Percentiles rank a stretch among this genome's conserved stretches.
Conservation (phyloP, 2,329 filamentous ascomycete genomes). For the Alternaria metachromatica region DNA sequence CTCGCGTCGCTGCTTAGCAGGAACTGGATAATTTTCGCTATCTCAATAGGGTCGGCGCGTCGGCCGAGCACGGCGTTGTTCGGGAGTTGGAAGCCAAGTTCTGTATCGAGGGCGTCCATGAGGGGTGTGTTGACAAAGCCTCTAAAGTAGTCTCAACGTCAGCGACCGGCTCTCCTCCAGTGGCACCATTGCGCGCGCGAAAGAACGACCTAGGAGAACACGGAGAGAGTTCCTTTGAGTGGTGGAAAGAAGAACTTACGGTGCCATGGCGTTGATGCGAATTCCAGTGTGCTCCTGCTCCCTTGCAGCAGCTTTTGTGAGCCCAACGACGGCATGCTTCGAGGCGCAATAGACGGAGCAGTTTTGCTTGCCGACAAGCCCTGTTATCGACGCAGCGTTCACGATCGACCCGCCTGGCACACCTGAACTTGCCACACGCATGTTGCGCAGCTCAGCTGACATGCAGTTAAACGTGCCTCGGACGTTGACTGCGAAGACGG, state of each 20-base stretch:
- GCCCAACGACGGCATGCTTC: conserved; percentile 33
- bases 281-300: conserved; percentile 33
- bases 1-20: conserved; percentile 25
- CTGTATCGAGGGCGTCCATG: conserved; percentile 6
- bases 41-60: conserved; percentile 17
- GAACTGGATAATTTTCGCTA: conserved; percentile 23
- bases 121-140: conserved; percentile 25
- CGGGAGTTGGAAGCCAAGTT: conserved; percentile 5
- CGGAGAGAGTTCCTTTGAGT: not conserved
- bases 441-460: conserved; percentile 45
- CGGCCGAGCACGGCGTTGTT: conserved; percentile 19
- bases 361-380: conserved; percentile 43
- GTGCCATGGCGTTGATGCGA: conserved; percentile 53
- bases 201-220: not conserved
- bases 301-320: conserved; percentile 49
- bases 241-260: conserved; percentile 38
- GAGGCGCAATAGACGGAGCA: conserved; percentile 35
- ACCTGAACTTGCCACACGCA: conserved; percentile 34
- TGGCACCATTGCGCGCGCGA: not conserved
- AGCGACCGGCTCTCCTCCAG: not conserved
- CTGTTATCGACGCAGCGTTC: conserved; percentile 58
- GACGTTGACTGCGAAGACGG: conserved; percentile 45
- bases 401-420: conserved; percentile 38
- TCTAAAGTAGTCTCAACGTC: conserved; percentile 6
- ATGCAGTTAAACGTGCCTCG: conserved; percentile 43